Percentiles rank a stretch among this genome's conserved stretches.
Conservation (phyloP, 2,329 filamentous ascomycete species). For the Pseudohalonectria lignicola region DNA sequence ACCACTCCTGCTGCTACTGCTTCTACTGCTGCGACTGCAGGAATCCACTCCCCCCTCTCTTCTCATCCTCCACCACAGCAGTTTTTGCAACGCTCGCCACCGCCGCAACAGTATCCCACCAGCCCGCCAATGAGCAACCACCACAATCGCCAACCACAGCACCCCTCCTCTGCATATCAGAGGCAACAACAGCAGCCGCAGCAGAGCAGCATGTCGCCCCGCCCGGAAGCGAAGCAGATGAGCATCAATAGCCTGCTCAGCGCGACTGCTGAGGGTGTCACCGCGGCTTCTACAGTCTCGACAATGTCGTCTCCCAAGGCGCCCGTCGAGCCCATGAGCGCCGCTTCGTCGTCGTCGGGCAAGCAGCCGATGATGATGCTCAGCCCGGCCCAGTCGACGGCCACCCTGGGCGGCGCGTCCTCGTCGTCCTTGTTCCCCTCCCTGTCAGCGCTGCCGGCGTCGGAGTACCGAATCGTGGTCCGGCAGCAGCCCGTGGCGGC, state of each 20-base stretch:
- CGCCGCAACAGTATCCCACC: not conserved
- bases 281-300: not conserved
- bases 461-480: conserved; percentile 40
- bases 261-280: conserved; percentile 7
- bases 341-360: conserved; percentile 1
- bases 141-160: not conserved
- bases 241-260: conserved; percentile 18
- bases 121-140: not conserved
- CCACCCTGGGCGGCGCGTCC: no score
- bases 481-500: conserved; percentile 72
- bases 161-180: not conserved
- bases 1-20: no score
- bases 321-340: not conserved
- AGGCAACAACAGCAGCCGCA: not conserved
- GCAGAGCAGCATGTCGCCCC: conserved; percentile 9
- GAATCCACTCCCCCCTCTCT: no score
- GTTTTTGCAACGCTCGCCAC: not conserved
- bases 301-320: not conserved
- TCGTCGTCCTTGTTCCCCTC: not conserved
- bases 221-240: conserved; percentile 17
- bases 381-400: conserved; percentile 3
- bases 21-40: no score
- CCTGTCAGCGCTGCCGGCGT: not conserved
- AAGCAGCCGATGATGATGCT: conserved; percentile 6
- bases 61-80: not conserved